Evolutionary conservation across 192 early-diverging fungal genomes (phyloP), one percentile per base, ranked within the genome.

Genomic region (Rhizoclosmatium sp.): DNA sequence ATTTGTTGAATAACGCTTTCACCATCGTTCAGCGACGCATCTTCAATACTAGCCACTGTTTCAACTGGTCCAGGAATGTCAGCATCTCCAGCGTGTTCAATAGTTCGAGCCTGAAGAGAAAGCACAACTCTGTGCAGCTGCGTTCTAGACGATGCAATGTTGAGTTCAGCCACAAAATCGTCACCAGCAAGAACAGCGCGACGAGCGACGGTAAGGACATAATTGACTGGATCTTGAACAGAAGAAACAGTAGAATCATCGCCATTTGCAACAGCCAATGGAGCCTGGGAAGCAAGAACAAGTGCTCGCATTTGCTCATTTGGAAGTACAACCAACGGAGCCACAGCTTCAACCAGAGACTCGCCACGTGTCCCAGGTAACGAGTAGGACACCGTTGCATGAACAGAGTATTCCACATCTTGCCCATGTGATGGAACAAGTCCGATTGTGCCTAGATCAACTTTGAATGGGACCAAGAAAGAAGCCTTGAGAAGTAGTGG

Each of bases 231-330:
- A 2, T 41, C 19, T n/a, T n/a, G n/a, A n/a, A n/a, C n/a, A n/a
- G n/a, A n/a, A n/a, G n/a, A n/a, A 39, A 47, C 9, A 14, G 44
- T 40, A 9, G 44, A 40, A 39, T 72, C 70, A 44, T 75, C 73
- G 58, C 73, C 73, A 47, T 75, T 75, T 39, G 73, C 45, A 39
- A 75, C 5, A 46, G 59, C 14, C 14, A 71, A 39, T 49, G 70
- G 70, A 10, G 70, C 21, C 54, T 71, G 70, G 16, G 70, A 58
- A 4, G 73, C 73, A 9, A 75, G 60, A 7, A 75, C 9, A 60
- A 75, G 73, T 10, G 73, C 73, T 16, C 73, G 73, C 73, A 75
- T 9, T 9, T 56, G 21, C 10, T 56, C 58, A 49, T 44, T 19
- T 14, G 73, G 31, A n/a, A 75, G 51, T 19, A 75, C 46, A 64